Conservation (phyloP, 2,329 filamentous ascomycete genomes). For the Aspergillus viridinutans region DNA sequence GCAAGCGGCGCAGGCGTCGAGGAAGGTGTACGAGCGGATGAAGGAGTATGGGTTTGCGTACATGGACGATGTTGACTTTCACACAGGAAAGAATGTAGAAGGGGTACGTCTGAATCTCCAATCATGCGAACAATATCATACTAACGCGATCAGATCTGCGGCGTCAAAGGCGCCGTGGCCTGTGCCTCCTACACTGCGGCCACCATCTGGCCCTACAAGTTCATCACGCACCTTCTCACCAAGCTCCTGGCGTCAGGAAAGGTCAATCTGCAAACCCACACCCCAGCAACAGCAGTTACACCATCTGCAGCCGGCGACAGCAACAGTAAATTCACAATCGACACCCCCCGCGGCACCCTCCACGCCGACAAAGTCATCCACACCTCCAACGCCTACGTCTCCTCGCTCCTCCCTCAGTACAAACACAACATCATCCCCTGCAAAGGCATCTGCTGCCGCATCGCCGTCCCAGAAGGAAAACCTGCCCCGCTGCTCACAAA, state of each 20-base stretch:
- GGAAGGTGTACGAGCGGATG: constrained; percentile 24
- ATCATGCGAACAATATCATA: background rate
- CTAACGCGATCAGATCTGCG: constrained; percentile 26
- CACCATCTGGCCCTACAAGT: constrained; percentile 65
- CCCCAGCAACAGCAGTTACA: constrained; percentile 34
- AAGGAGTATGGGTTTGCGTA: constrained; percentile 22
- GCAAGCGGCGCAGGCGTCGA: constrained; percentile 22
- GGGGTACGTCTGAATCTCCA: constrained; percentile 16
- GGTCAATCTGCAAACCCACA: constrained; percentile 52
- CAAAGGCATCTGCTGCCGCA: constrained; percentile 50
- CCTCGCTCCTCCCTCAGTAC: constrained; percentile 66
- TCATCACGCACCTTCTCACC: constrained; percentile 67
- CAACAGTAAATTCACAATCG: constrained; percentile 57
- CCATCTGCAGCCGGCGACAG: constrained; percentile 6
- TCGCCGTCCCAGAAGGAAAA: constrained; percentile 19
- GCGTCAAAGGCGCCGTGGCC: constrained; percentile 36
- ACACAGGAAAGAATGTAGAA: constrained; percentile 25
- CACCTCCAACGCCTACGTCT: constrained; percentile 82
- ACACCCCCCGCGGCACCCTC: constrained; percentile 60
- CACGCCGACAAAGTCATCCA: constrained; percentile 63
- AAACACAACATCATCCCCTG: constrained; percentile 70
- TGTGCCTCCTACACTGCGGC: constrained; percentile 31
- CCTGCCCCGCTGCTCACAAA: constrained; percentile 29
- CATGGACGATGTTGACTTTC: constrained; percentile 29
- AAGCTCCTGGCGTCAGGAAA: constrained; percentile 51